Base-by-base conservation (phyloP, 805 yeast species). In the Pichia manshurica region DNA sequence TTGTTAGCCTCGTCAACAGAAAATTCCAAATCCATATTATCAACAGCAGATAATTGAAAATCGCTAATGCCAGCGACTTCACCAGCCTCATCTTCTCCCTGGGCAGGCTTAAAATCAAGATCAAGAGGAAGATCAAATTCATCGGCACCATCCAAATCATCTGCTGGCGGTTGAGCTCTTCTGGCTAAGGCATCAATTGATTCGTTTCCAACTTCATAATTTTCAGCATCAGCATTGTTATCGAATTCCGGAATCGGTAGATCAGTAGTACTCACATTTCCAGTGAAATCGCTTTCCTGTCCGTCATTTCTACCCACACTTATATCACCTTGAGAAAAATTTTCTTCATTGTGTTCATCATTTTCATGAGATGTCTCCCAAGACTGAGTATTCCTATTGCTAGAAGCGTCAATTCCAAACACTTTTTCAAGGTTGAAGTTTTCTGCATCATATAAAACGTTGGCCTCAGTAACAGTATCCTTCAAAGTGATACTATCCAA, bases 381-480 rank as follows among this genome's bases (percentile, higher is more conserved):
- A 2, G 29, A 15, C 31, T 48, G 50, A 13, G 41, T 40, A 12
- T 37, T 37, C 17, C 35, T 47, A 2, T 54, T 39, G 20, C 38
- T 33, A 4, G 35, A 29, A n/a, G 55, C 39, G 20, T 31, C 23
- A 1, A 31, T 4, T 3, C 52, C 55, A 17, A 62, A 57, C 7
- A 61, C 45, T 12, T 63, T 67, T 46, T 74, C 75, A 37, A 71
- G 63, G 50, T 67, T 59, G 56, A 78, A 64, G 20, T 41, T 50
- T 29, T 84, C 84, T 40, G 80, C 86, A 54, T 81, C 86, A 52
- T 76, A 77, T 36, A 86, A 67, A 53, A 87, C 77, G 58, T 87
- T 95, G 34, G 81, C 74, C 50, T 82, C 87, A 0, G 95, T 84
- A 39, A 88, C 82, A 17, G 87, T 85, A 65, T 89, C 95, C 57